These are phyloP conservation scores for Cercospora sp. DNA, from an alignment of 2,329 filamentous ascomycete species.

Conservation along the genomic window DNA sequence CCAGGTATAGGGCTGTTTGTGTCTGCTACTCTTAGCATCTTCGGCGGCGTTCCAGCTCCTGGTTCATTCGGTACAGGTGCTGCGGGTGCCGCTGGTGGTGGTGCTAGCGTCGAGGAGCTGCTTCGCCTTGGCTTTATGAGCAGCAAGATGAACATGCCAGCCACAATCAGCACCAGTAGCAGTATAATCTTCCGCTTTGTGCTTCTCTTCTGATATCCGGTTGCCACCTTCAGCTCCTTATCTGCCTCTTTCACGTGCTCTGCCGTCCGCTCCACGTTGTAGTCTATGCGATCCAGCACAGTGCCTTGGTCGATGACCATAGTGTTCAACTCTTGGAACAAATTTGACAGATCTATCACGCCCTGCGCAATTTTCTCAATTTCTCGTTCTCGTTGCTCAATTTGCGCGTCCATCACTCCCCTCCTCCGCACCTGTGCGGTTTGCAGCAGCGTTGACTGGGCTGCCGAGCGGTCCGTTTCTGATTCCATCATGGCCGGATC, in stretches of 20 bases:
- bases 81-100: slow-evolving; percentile 17
- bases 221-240: slow-evolving; percentile 84
- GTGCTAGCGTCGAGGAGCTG: slow-evolving; percentile 10
- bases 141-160: slow-evolving; percentile 81
- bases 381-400: slow-evolving; percentile 89
- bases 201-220: slow-evolving; percentile 81
- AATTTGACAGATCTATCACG: slow-evolving; percentile 93
- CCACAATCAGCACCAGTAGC: slow-evolving; percentile 78
- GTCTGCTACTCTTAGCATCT: neutral
- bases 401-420: slow-evolving; percentile 72
- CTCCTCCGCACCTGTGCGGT: slow-evolving; percentile 62
- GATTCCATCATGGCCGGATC: slow-evolving; percentile 91
- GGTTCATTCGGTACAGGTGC: slow-evolving; percentile 24
- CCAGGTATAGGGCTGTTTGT: neutral
- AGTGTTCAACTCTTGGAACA: slow-evolving; percentile 91
- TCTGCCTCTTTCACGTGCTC: slow-evolving; percentile 89
- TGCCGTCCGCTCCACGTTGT: slow-evolving; percentile 96
- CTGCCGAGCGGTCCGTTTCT: slow-evolving; percentile 88
- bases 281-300: slow-evolving; percentile 59
- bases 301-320: slow-evolving; percentile 68
- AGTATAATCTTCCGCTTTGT: slow-evolving; percentile 93
- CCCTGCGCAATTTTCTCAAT: slow-evolving; percentile 98
- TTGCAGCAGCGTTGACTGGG: slow-evolving; percentile 82
- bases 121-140: slow-evolving; percentile 70
- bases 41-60: slow-evolving; percentile 22